Evolutionary conservation across 2,329 filamentous ascomycete genomes (phyloP).

Genomic region (Hortaea werneckii): DNA sequence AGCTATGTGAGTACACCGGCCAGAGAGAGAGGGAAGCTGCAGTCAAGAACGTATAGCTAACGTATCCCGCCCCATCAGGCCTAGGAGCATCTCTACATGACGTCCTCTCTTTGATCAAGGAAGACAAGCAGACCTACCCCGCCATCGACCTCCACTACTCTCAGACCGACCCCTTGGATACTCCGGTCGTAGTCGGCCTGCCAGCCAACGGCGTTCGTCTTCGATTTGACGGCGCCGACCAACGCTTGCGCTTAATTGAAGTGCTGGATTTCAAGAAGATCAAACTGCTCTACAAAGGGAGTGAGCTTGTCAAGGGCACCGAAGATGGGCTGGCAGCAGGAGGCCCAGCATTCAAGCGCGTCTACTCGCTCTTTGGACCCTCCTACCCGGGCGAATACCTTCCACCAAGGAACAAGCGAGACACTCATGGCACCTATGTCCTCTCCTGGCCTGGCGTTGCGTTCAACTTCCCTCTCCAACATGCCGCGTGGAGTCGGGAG

Average conservation of each 20-base stretch:
- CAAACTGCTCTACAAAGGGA: slow-evolving; percentile 69
- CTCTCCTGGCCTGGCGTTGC: slow-evolving; percentile 91
- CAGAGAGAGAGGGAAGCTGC: too few relatives aligned
- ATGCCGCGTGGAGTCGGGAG: slow-evolving; percentile 62
- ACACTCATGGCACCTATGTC: slow-evolving; percentile 63
- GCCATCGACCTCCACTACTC: slow-evolving; percentile 77
- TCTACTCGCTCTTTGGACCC: slow-evolving; percentile 91
- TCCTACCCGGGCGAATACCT: slow-evolving; percentile 92
- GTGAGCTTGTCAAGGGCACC: slow-evolving; percentile 59
- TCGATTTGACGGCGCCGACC: slow-evolving; percentile 87
- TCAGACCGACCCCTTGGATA: slow-evolving; percentile 58
- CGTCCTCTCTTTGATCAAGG: slow-evolving; percentile 75
- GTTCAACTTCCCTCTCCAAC: slow-evolving; percentile 75
- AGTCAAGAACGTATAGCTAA: too few relatives aligned
- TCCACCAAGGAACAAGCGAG: slow-evolving; percentile 42
- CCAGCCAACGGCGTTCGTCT: slow-evolving; percentile 80
- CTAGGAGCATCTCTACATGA: slow-evolving; percentile 89
- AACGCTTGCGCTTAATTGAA: slow-evolving; percentile 83
- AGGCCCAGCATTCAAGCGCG: slow-evolving; percentile 22
- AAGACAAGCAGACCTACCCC: slow-evolving; percentile 72
- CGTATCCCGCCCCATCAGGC: slow-evolving; percentile 38
- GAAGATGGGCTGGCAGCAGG: slow-evolving; percentile 1
- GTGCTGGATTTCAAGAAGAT: slow-evolving; percentile 82
- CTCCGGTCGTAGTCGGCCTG: slow-evolving; percentile 65
- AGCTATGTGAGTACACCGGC: background rate